phyloP scores from a whole-genome alignment of 129 eudicot genomes.

The Calendula officinalis region DNA sequence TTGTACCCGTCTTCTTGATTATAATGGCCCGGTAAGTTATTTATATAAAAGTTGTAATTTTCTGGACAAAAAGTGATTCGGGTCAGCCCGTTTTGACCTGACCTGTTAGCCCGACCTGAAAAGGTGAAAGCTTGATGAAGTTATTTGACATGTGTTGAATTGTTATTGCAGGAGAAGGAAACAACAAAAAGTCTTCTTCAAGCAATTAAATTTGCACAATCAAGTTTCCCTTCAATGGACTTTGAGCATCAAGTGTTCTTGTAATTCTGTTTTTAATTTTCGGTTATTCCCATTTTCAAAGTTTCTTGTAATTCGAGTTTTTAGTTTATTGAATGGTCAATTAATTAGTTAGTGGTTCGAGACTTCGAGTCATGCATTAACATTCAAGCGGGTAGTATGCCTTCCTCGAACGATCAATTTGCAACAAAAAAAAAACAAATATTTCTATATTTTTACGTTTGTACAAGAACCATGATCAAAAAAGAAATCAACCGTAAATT shows the following conservation, averaged over 20 bases:
- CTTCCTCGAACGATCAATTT: slow-evolving; percentile 71
- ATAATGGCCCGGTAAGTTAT: slow-evolving; percentile 84
- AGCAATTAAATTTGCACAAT: slow-evolving; percentile 55
- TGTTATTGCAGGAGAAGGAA: slow-evolving; percentile 51
- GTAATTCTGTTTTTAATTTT: no score
- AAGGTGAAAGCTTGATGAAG: slow-evolving; percentile 15
- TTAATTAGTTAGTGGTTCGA: no score
- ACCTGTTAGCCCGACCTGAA: background rate
- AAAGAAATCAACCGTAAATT: no score
- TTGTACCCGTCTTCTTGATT: slow-evolving; percentile 89
- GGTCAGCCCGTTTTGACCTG: background rate
- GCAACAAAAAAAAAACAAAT: no score
- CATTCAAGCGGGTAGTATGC: slow-evolving; percentile 12
- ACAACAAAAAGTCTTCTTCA: slow-evolving; percentile 56
- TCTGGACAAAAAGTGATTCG: background rate
- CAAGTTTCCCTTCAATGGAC: slow-evolving; percentile 14
- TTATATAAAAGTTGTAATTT: background rate
- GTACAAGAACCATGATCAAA: no score
- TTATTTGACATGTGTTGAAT: background rate
- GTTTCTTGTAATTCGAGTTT: slow-evolving; percentile 24
- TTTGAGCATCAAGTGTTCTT: slow-evolving; percentile 25
- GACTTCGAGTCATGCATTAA: no score
- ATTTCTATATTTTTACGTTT: no score
- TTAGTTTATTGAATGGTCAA: slow-evolving; percentile 39
- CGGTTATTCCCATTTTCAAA: no score